A percentile compares a stretch with the other conserved stretches of the same genome.
These are phyloP conservation scores for Ogataea polymorpha DNA, from an alignment of 805 yeast species.

Conservation along the genomic window DNA sequence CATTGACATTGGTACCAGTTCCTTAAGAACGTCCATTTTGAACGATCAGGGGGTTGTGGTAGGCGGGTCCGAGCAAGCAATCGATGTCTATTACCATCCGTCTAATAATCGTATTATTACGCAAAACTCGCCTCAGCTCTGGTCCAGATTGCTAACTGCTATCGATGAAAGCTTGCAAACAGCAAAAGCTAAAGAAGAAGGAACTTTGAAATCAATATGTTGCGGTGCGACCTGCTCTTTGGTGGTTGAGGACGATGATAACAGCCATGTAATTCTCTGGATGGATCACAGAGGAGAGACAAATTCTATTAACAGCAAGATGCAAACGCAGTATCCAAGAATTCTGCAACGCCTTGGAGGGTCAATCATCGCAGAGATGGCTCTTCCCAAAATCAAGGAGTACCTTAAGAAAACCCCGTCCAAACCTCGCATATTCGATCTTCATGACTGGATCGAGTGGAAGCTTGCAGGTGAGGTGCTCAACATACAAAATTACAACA, in stretches of 20 bases:
- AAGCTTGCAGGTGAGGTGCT: constrained; percentile 18
- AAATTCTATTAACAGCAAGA: constrained; percentile 35
- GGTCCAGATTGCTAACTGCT: constrained; percentile 10
- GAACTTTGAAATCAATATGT: constrained; percentile 31
- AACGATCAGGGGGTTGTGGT: constrained; percentile 1
- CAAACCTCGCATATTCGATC: constrained; percentile 42
- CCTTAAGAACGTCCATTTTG: constrained; percentile 11
- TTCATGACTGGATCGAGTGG: constrained; percentile 44
- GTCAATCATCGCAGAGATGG: constrained; percentile 53
- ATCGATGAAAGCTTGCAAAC: constrained; percentile 2
- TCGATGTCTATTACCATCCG: constrained; percentile 2
- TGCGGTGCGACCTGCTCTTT: constrained; percentile 60
- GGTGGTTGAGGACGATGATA: constrained; percentile 37
- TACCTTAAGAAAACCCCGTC: constrained; percentile 30
- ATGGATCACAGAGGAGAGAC: constrained; percentile 49
- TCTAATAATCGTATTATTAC: constrained; percentile 9
- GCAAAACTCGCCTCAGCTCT: constrained; percentile 14
- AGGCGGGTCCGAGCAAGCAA: constrained; percentile 9
- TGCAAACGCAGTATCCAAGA: constrained; percentile 13
- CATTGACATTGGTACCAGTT: constrained; percentile 19
- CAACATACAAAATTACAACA: not conserved
- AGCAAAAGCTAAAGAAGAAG: constrained; percentile 1
- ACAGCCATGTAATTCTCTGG: constrained; percentile 46
- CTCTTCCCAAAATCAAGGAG: constrained; percentile 45
- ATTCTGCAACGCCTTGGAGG: constrained; percentile 11